Evolutionary conservation across 768 basidiomycete genomes (phyloP).

Genomic region (Cytidiella melzeri): DNA sequence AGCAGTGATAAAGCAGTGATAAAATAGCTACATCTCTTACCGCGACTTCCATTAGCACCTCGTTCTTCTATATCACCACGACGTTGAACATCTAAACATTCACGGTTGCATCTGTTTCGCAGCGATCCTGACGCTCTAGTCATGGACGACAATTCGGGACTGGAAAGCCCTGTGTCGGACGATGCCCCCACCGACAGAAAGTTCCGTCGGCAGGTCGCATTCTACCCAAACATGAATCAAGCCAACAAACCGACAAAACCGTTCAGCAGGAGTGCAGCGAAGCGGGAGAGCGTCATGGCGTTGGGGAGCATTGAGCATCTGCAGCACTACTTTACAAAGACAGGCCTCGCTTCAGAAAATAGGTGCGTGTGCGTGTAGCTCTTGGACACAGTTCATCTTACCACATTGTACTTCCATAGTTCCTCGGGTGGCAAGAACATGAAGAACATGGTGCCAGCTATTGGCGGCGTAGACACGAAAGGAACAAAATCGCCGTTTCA

Average conservation of each 20-base stretch:
- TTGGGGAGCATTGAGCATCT: constrained; percentile 95
- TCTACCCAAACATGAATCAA: constrained; percentile 71
- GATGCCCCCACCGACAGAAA: background rate
- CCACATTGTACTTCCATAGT: constrained; percentile 23
- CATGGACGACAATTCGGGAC: background rate
- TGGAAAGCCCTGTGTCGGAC: background rate
- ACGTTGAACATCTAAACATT: too few relatives aligned
- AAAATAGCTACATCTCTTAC: too few relatives aligned
- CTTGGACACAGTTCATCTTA: constrained; percentile 8
- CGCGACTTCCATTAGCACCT: too few relatives aligned
- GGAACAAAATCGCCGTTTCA: constrained; percentile 32
- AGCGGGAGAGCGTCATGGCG: constrained; percentile 89
- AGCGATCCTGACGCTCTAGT: too few relatives aligned
- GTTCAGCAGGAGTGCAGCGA: constrained; percentile 86
- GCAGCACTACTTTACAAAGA: constrained; percentile 92
- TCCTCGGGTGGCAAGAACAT: constrained; percentile 40
- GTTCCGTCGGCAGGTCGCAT: constrained; percentile 62
- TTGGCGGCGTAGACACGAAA: constrained; percentile 48
- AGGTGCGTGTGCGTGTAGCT: constrained; percentile 43
- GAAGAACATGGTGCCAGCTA: constrained; percentile 68
- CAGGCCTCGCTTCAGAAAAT: constrained; percentile 66
- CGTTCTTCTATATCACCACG: too few relatives aligned
- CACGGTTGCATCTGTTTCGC: too few relatives aligned
- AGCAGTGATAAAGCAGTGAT: too few relatives aligned
- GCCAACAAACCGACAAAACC: constrained; percentile 73